Evolutionary conservation across 2,329 filamentous ascomycete species (phyloP), one percentile per base, ranked within the genome.

Genomic region (Xylaria sp.): DNA sequence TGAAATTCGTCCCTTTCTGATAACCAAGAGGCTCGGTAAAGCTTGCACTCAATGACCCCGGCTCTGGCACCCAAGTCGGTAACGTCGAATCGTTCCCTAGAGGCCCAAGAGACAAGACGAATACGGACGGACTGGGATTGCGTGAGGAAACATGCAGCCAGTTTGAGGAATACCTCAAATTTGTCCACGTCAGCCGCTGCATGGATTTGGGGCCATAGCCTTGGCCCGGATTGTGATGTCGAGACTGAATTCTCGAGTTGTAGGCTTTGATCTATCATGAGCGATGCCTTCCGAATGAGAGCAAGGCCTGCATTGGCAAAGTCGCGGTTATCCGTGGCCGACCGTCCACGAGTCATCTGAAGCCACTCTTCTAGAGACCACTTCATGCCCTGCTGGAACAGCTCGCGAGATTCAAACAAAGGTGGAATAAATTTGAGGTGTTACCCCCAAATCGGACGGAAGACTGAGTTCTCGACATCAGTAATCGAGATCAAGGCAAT

Each of bases 341-440:
- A 43, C 19, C 61, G 57, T 9, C 57, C 61, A 17, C 33, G 31
- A 23, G 35, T 57, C 25, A 61, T 8, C n/a, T 37, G 38, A 15
- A 64, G 45, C 57, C 57, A 64, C 17, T 60, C 51, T 17, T 61
- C 61, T 5, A 64, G 9, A 15, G 57, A 52, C 57, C 50, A 60
- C 31, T 57, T 46, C 15, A 35, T 53, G 19, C 61, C 61, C 28
- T 50, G 37, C 15, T 60, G 45, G 38, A 61, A 60, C 1, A 33
- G 7, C 23, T 40, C 45, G 12, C 61, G 57, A 19, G 51, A 52
- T 28, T 61, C 46, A 14, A 64, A 37, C 12, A 61, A 14, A 28
- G 38, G 12, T 14, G 61, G 52, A n/a, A 64, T 21, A 23, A 57
- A 57, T 15, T 47, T 57, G 25, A 59, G 31, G 31, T 58, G 49